These are phyloP conservation scores for Fusarium subtropicale DNA, from an alignment of 2,329 filamentous ascomycete species.

Conservation along the genomic window DNA sequence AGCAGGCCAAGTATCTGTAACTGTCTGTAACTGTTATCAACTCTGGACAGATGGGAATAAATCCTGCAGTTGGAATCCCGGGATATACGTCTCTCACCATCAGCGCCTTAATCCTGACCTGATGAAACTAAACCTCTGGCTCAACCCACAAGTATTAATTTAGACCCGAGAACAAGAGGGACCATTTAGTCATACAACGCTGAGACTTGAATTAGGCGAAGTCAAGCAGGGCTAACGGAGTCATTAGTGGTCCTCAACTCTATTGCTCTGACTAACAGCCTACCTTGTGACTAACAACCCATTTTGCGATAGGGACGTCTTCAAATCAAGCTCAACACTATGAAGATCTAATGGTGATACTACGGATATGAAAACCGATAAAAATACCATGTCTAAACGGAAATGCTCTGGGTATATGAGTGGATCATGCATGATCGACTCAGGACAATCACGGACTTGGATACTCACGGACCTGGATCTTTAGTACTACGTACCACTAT, in stretches of 20 bases:
- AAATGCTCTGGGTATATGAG: slow-evolving; percentile 23
- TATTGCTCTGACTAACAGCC: slow-evolving; percentile 7
- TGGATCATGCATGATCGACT: slow-evolving; percentile 8
- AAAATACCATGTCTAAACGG: slow-evolving; percentile 8
- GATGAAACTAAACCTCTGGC: not conserved
- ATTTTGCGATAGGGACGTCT: not conserved
- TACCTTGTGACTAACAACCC: not conserved
- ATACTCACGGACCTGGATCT: not conserved
- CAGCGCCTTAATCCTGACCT: not conserved
- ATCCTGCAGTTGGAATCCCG: not conserved
- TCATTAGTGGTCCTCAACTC: slow-evolving; percentile 4
- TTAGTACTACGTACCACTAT: not conserved
- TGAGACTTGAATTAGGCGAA: slow-evolving; percentile 1
- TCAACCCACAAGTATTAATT: not conserved
- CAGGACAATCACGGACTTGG: not conserved
- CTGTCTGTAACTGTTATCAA: not conserved
- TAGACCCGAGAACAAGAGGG: not conserved
- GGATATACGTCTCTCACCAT: not conserved
- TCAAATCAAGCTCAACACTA: slow-evolving; percentile 19
- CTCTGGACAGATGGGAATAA: not conserved
- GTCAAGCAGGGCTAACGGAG: not conserved
- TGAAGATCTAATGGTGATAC: slow-evolving; percentile 28
- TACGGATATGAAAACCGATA: slow-evolving; percentile 12
- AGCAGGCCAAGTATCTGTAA: not conserved
- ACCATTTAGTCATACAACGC: slow-evolving; percentile 3